These are phyloP conservation scores for Opeltia flavorubescens DNA, from an alignment of 495 filamentous ascomycete genomes.

Conservation along the genomic window DNA sequence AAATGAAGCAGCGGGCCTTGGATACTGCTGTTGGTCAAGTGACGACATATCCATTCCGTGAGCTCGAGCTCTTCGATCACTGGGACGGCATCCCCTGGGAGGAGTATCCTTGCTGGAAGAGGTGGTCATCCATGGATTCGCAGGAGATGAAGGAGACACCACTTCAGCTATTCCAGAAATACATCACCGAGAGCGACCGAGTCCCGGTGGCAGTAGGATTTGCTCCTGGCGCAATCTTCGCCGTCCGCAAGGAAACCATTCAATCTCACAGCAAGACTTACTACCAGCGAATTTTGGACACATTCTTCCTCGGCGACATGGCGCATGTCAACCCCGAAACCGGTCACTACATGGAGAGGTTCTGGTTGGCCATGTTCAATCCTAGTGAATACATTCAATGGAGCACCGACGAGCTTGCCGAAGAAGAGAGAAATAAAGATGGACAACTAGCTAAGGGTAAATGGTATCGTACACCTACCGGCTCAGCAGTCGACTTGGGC, in stretches of 20 bases:
- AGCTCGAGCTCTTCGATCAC: constrained; percentile 10
- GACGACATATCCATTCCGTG: constrained; percentile 8
- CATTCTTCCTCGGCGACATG: constrained; percentile 9
- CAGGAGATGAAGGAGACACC: constrained; percentile 4
- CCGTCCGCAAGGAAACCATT: constrained; percentile 5
- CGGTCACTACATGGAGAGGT: constrained; percentile 8
- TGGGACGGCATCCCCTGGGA: constrained; percentile 13
- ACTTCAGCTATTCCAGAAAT: constrained; percentile 1
- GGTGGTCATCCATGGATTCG: constrained; percentile 4
- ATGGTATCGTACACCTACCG: constrained; percentile 6
- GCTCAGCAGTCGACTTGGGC: not conserved
- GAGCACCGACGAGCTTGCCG: constrained; percentile 2
- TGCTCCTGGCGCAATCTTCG: constrained; percentile 9
- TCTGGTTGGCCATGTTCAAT: constrained; percentile 10
- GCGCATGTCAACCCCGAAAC: constrained; percentile 9
- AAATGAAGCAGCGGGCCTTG: constrained; percentile 2
- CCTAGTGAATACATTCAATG: constrained; percentile 8
- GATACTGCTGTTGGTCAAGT: constrained; percentile 4
- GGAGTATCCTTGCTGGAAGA: constrained; percentile 8
- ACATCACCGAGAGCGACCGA: constrained; percentile 1
- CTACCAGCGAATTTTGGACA: constrained; percentile 3
- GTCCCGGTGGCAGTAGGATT: constrained; percentile 6
- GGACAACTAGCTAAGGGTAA: constrained; percentile 10
- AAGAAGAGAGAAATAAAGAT: constrained; percentile 5
- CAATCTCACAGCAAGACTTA: constrained; percentile 3